These are phyloP conservation scores for Schwanniomyces sp. DNA, from an alignment of 805 yeast genomes.

Conservation along the genomic window DNA sequence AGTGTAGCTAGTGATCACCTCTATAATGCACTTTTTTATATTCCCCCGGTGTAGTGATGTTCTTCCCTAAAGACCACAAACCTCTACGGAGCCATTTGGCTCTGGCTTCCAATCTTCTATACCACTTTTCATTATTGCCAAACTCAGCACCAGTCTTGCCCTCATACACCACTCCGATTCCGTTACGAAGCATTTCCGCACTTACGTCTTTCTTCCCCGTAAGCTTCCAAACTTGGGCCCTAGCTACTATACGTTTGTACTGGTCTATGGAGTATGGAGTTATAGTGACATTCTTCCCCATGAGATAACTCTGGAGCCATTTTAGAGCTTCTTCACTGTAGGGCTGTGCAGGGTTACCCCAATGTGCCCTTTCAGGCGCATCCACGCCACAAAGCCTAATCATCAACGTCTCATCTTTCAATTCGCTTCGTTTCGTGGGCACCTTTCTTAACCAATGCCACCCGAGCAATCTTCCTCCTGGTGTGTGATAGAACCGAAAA, in stretches of 20 bases:
- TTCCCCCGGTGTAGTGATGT: slow-evolving; percentile 72
- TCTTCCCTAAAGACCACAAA: slow-evolving; percentile 60
- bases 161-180: slow-evolving; percentile 87
- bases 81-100: slow-evolving; percentile 64
- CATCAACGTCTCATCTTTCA: slow-evolving; percentile 69
- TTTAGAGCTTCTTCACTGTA: slow-evolving; percentile 77
- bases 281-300: slow-evolving; percentile 68
- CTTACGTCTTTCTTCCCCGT: slow-evolving; percentile 76
- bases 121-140: slow-evolving; percentile 68
- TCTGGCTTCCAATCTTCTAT: slow-evolving; percentile 54
- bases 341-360: slow-evolving; percentile 91
- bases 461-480: slow-evolving; percentile 85
- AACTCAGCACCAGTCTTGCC: slow-evolving; percentile 80
- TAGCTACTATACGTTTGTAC: slow-evolving; percentile 83
- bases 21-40: slow-evolving; percentile 52
- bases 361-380: slow-evolving; percentile 95
- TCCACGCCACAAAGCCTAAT: slow-evolving; percentile 90
- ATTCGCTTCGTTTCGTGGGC: slow-evolving; percentile 51
- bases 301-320: slow-evolving; percentile 69
- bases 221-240: slow-evolving; percentile 59
- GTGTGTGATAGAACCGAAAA: slow-evolving; percentile 88
- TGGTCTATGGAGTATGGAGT: slow-evolving; percentile 85
- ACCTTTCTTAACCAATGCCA: slow-evolving; percentile 87
- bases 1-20: slow-evolving; percentile 3
- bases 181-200: slow-evolving; percentile 79